These are phyloP conservation scores for Coleophoma cylindrospora DNA, from an alignment of 2,329 filamentous ascomycete species.

Conservation along the genomic window DNA sequence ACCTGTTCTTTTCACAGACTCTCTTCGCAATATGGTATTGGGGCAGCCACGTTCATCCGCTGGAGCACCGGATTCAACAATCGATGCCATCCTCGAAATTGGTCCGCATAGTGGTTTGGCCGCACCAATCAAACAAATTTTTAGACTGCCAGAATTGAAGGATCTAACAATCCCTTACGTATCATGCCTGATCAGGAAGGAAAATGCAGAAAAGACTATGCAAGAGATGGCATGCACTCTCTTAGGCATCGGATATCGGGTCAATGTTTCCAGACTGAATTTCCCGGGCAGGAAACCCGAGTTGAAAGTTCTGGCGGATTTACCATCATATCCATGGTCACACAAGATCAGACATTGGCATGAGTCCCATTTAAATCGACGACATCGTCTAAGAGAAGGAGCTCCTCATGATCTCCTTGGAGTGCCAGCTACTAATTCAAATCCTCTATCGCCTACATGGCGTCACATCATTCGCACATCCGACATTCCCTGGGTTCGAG, in stretches of 20 bases:
- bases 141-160: neutral
- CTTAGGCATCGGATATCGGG: neutral
- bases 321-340: constrained; percentile 6
- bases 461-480: neutral
- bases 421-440: neutral
- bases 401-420: constrained; percentile 5
- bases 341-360: constrained; percentile 14
- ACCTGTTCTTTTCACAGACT: constrained; percentile 33
- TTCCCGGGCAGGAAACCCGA: neutral
- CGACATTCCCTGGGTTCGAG: constrained; percentile 6
- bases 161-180: neutral
- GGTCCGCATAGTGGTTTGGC: constrained; percentile 5
- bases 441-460: constrained; percentile 4
- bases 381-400: constrained; percentile 27
- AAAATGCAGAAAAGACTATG: neutral
- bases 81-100: constrained; percentile 1
- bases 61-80: neutral
- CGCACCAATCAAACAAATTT: neutral
- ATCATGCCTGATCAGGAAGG: neutral
- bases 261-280: neutral
- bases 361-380: constrained; percentile 42
- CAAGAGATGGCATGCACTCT: neutral
- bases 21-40: constrained; percentile 4
- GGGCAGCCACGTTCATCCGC: constrained; percentile 2
- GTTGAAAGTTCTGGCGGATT: neutral